Base-by-base conservation (phyloP, 495 filamentous ascomycete species). In the Penicillium salamii region DNA sequence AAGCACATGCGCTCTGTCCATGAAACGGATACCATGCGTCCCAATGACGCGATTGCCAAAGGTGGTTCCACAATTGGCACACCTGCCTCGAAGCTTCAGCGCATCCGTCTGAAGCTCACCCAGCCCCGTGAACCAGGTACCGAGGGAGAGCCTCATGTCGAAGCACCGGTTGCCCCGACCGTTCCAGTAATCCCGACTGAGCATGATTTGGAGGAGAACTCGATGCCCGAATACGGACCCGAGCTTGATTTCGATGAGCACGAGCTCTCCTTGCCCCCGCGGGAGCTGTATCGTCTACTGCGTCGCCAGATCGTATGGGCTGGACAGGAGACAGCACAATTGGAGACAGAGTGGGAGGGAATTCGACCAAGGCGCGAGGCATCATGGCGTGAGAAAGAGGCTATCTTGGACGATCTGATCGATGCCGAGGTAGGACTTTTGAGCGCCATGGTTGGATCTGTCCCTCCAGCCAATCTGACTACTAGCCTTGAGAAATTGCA, bases 1-100 rank as follows among this genome's bases (percentile, higher is more conserved):
- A 98, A 98, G 65, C 93, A 98, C 66, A 96, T 97, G 89, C 87
- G 93, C 63, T 97, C 93, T 24, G 93, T 98, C 23, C 93, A 98
- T 70, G 95, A 98, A 68, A 96, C 91, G 31, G 95, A 97, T 68
- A 87, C 89, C 5, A 77, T 96, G 4, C 86, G 91, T 5, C 89
- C 89, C 5, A 87, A 86, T n/a, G 91, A 95, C 60, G 85, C 89
- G 4, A 86, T 92, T 15, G 86, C 89, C 2, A 91, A 89, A 44
- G 58, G 61, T 49, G 67, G 65, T 52, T 56, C 59, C 31, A 57
- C 57, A 28, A 53, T 58, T 14, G 62, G 64, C n/a, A 78, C 77
- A 5, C 74, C 77, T 0, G 74, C 70, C 8, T 80, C 82, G 47
- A 80, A 82, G 40, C 61, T 77, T 19, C 81, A 80, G 50, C 82